A percentile compares a stretch with the other conserved stretches of the same genome.
These are phyloP conservation scores for Nicotiana obtusifolia DNA, from an alignment of 257 asterid species.

Conservation along the genomic window DNA sequence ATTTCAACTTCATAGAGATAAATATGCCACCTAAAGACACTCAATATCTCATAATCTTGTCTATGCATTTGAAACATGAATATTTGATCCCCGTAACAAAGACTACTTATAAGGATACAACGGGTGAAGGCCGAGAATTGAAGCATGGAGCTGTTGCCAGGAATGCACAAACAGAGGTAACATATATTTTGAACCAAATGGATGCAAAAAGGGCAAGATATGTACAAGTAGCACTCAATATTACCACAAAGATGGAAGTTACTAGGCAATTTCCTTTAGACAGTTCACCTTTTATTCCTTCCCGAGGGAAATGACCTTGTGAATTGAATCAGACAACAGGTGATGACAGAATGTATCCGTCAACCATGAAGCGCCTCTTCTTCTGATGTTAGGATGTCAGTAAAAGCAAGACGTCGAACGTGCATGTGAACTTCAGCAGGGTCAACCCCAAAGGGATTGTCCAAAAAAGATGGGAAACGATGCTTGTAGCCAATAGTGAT, in stretches of 20 bases:
- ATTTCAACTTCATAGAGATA: too few species aligned
- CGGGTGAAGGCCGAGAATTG: conserved; percentile 48
- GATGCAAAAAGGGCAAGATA: conserved; percentile 62
- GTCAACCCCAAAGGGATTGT: conserved; percentile 71
- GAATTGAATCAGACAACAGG: conserved; percentile 50
- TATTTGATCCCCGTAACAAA: too few species aligned
- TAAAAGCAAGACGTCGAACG: conserved; percentile 41
- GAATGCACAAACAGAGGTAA: conserved; percentile 50
- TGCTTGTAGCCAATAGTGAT: conserved; percentile 69
- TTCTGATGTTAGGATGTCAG: conserved; percentile 54
- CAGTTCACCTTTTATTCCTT: conserved; percentile 55
- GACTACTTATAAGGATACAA: conserved; percentile 20
- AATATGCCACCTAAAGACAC: too few species aligned
- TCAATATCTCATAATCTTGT: too few species aligned
- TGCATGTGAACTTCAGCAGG: conserved; percentile 90
- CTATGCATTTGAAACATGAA: too few species aligned
- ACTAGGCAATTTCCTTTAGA: conserved; percentile 43
- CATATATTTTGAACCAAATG: conserved; percentile 65
- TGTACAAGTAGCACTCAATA: conserved; percentile 48
- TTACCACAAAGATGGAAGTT: conserved; percentile 43
- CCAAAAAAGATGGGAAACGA: conserved; percentile 69
- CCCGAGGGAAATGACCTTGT: conserved; percentile 55
- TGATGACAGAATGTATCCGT: conserved; percentile 47
- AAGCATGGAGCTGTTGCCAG: conserved; percentile 51
- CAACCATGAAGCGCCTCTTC: conserved; percentile 56